Conservation (phyloP, 495 filamentous ascomycete species). For the Hypoxylon fuscum region DNA sequence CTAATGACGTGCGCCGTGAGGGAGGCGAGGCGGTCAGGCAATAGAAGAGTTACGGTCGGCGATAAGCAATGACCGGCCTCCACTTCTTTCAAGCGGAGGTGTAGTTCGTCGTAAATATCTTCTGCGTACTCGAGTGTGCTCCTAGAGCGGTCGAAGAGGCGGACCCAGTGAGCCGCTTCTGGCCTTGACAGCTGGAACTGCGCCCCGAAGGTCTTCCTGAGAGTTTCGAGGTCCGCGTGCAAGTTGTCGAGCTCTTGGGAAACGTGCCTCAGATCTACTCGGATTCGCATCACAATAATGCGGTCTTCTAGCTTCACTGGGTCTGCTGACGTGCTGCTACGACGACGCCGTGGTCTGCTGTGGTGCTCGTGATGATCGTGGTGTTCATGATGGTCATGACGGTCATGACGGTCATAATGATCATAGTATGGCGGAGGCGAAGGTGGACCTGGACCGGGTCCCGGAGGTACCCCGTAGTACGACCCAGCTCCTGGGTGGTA, state of each 20-base stretch:
- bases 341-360: not conserved
- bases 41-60: not conserved
- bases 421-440: too few relatives aligned
- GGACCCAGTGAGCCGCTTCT: not conserved
- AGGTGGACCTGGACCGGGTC: too few relatives aligned
- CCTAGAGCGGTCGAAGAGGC: not conserved
- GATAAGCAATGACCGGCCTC: not conserved
- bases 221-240: not conserved
- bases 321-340: not conserved
- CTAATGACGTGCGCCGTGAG: conserved; percentile 10
- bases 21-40: conserved; percentile 7
- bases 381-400: not conserved
- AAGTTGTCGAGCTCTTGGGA: conserved; percentile 1
- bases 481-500: too few relatives aligned
- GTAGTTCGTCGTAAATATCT: not conserved
- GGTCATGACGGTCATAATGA: too few relatives aligned
- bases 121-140: not conserved
- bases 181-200: not conserved
- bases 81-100: not conserved
- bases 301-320: conserved; percentile 2
- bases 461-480: too few relatives aligned
- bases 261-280: conserved; percentile 6
- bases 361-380: not conserved
- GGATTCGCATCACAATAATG: conserved; percentile 19
- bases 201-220: not conserved